Percentiles rank a stretch among this genome's conserved stretches.
Conservation (phyloP, 1,139 yeast genomes). For the Chernovozyma aurita region DNA sequence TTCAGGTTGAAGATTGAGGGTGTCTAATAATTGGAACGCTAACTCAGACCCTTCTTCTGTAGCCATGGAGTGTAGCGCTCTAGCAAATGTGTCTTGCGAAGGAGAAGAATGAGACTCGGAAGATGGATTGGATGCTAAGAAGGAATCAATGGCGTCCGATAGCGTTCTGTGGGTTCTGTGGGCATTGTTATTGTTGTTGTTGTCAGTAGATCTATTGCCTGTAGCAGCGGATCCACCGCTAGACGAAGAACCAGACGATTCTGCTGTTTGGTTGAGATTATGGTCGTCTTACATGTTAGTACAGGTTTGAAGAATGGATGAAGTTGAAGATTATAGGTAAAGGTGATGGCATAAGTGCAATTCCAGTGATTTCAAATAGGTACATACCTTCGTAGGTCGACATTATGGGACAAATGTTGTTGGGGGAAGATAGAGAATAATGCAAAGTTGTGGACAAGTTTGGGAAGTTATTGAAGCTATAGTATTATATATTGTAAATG, state of each 20-base stretch:
- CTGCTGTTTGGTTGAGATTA: conserved; percentile 15
- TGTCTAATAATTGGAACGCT: conserved; percentile 24
- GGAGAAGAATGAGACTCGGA: conserved; percentile 9
- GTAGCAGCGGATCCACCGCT: too few species aligned
- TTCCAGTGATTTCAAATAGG: too few species aligned
- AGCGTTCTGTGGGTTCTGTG: conserved; percentile 35
- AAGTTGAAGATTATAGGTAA: too few species aligned
- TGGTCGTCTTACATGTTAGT: conserved; percentile 33
- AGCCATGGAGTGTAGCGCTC: conserved; percentile 29
- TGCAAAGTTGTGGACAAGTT: too few species aligned
- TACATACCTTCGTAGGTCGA: conserved; percentile 43
- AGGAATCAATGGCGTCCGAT: conserved; percentile 30
- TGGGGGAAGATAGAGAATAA: too few species aligned
- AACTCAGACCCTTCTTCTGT: conserved; percentile 30
- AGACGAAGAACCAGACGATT: not conserved
- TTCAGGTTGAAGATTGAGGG: conserved; percentile 12
- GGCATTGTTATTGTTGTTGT: not conserved
- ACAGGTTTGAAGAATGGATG: not conserved
- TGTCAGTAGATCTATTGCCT: conserved; percentile 3
- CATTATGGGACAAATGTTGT: too few species aligned
- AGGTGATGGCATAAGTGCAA: too few species aligned
- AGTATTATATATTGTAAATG: too few species aligned
- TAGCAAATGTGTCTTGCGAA: conserved; percentile 21
- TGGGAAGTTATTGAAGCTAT: too few species aligned
- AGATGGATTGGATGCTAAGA: conserved; percentile 19